Evolutionary conservation across 805 yeast genomes (phyloP).

Genomic region (Pichia thaimueangensis): DNA sequence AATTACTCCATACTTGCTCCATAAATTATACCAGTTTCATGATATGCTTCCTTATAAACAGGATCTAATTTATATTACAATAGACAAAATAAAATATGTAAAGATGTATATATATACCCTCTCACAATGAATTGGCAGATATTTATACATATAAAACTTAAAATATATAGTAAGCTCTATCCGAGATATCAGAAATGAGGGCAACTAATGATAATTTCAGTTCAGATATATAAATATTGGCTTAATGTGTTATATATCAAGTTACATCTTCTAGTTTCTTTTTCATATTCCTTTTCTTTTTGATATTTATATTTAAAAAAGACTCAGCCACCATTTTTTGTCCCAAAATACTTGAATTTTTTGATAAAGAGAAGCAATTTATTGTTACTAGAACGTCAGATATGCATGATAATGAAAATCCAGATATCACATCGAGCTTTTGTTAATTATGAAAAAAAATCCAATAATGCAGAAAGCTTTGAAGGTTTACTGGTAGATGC

Average conservation of each 20-base stretch:
- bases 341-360: background rate
- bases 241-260: no score
- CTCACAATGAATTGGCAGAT: no score
- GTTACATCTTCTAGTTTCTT: no score
- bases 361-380: background rate
- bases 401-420: background rate
- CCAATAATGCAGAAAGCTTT: background rate
- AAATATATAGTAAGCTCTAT: no score
- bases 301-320: background rate
- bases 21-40: slow-evolving; percentile 1
- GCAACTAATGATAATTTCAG: no score
- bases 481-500: background rate
- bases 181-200: no score
- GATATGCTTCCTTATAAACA: background rate
- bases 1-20: background rate
- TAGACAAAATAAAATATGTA: no score
- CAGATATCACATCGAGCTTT: background rate
- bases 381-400: background rate
- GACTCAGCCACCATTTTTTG: background rate
- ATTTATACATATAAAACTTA: no score
- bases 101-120: no score
- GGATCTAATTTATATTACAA: background rate
- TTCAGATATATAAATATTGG: no score
- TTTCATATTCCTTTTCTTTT: no score
- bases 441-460: background rate